Base-by-base conservation (phyloP, 257 asterid genomes). In the Lantana camara region DNA sequence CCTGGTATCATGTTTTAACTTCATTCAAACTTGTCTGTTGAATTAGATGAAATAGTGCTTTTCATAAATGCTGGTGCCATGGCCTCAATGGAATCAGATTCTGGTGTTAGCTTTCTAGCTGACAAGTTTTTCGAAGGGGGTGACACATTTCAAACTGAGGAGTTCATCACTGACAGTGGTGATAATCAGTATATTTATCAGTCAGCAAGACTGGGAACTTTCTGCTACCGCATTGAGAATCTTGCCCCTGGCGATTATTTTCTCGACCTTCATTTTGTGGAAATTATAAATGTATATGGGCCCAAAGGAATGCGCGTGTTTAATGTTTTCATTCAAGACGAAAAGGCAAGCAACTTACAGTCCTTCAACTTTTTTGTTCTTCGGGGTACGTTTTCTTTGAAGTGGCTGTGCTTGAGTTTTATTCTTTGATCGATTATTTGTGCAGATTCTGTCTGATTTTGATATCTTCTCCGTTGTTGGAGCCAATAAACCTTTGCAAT, bases 271-370 rank as follows among this genome's bases (percentile, higher is more conserved):
- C 99, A 93, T 73, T 93, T 93, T 59, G 89, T 75, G 5, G 99
- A 93, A 75, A 90, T 93, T 55, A 93, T 93, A 49, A 83, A 93
- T 72, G 80, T 70, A 3, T 47, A 54, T 67, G 99, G 99, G 20
- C 99, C 99, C 1, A 90, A 90, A 82, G 99, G 99, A 16, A 76
- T 94, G 96, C 85, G 99, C 19, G 82, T 85, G 22, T 94, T 94
- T 45, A 70, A 84, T 72, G 96, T 94, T 48, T 83, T 79, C 69
- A 54, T 94, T 75, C 96, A 94, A 78, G 97, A 90, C 14, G 96
- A 94, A 46, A 88, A 86, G 99, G 99, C 77, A 80, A 75, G 46
- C 46, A 41, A 11, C 4, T 3, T 41, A 11, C 16, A 41, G 13
- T 3, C 5, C 3, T 41, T 41, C 5, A 13, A 29, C 20, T 37